Percentiles rank a stretch among this genome's conserved stretches.
Evolutionary conservation across 1,284 basidiomycete species (phyloP).

Genomic region (Sporisorium graminicola): DNA sequence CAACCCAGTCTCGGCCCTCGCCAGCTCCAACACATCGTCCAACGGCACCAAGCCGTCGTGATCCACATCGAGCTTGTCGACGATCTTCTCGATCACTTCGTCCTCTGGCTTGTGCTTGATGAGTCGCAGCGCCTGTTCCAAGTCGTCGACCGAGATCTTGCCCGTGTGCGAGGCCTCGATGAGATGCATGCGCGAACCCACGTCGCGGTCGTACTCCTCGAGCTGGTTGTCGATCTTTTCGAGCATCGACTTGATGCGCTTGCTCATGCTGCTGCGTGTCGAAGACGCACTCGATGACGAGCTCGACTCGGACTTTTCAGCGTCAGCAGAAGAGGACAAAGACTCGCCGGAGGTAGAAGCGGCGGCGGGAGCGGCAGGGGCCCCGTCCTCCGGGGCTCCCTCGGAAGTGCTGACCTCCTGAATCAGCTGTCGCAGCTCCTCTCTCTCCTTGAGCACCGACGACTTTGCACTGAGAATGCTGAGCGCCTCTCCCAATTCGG

Average conservation of each 20-base stretch:
- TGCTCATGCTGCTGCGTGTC: slow-evolving; percentile 82
- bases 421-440: slow-evolving; percentile 89
- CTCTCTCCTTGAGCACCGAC: slow-evolving; percentile 95
- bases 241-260: slow-evolving; percentile 94
- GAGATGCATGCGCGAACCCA: slow-evolving; percentile 91
- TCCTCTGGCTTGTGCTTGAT: slow-evolving; percentile 93
- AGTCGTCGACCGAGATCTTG: slow-evolving; percentile 88
- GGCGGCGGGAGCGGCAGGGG: neutral
- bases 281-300: slow-evolving; percentile 26
- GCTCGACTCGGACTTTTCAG: slow-evolving; percentile 18
- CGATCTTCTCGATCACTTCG: slow-evolving; percentile 86
- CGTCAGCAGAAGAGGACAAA: slow-evolving; percentile 4
- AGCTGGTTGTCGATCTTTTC: slow-evolving; percentile 95
- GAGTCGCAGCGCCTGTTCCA: slow-evolving; percentile 88
- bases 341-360: slow-evolving; percentile 3
- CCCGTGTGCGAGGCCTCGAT: slow-evolving; percentile 93
- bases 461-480: slow-evolving; percentile 93
- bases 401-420: slow-evolving; percentile 74
- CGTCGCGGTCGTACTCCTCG: slow-evolving; percentile 82
- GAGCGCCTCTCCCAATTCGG: slow-evolving; percentile 91
- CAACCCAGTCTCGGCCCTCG: slow-evolving; percentile 68
- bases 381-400: slow-evolving; percentile 5
- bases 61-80: slow-evolving; percentile 95
- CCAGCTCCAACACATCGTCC: slow-evolving; percentile 70
- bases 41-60: slow-evolving; percentile 87